Evolutionary conservation across 257 asterid genomes (phyloP).

Genomic region (Nicotiana benthamiana): DNA sequence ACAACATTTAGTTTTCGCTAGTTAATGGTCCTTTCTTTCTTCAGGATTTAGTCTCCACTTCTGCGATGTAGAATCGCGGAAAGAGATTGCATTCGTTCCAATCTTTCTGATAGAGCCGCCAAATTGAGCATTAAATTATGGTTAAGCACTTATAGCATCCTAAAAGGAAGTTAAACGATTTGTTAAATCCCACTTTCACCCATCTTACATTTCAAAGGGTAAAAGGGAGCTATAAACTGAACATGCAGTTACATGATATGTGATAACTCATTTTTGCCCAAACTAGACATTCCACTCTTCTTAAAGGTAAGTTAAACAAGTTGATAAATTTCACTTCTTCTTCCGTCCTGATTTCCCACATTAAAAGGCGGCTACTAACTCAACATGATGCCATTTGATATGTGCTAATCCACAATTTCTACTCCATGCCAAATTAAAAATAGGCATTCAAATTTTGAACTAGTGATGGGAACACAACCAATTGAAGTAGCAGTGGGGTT

Average conservation of each 20-base stretch:
- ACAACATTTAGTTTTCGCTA: background rate
- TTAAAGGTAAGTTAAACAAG: background rate
- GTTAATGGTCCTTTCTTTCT: background rate
- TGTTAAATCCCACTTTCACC: background rate
- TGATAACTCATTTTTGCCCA: background rate
- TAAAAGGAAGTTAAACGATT: background rate
- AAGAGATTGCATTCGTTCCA: background rate
- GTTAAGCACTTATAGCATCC: background rate
- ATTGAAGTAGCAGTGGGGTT: background rate
- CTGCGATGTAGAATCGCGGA: background rate
- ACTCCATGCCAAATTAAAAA: slow-evolving; percentile 1
- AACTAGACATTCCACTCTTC: background rate
- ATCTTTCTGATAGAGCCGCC: background rate
- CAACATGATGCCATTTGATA: background rate
- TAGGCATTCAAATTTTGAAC: background rate
- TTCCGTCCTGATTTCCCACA: background rate
- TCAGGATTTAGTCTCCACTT: background rate
- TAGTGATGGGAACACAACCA: background rate
- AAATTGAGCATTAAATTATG: background rate
- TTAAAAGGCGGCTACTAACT: background rate
- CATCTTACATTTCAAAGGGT: background rate
- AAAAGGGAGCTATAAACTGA: background rate
- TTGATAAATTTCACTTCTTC: background rate
- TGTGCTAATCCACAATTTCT: background rate
- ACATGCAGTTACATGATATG: background rate